Evolutionary conservation across 2,329 filamentous ascomycete genomes (phyloP).

Genomic region (Monosporascus sp.): DNA sequence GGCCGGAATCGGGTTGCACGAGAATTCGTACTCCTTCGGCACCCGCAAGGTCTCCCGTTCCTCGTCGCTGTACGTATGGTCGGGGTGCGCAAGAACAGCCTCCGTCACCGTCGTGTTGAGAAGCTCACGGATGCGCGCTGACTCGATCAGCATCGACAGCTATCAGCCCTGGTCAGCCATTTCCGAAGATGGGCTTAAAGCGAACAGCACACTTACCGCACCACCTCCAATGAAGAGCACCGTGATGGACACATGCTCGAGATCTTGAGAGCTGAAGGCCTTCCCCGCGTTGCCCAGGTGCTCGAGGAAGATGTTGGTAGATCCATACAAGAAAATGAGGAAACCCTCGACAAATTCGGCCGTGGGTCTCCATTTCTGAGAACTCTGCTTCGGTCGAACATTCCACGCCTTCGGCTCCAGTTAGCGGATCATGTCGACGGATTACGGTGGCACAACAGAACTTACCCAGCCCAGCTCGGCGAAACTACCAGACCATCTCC

Average conservation of each 20-base stretch:
- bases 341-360: slow-evolving; percentile 88
- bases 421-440: no score
- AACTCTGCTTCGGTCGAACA: slow-evolving; percentile 55
- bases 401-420: slow-evolving; percentile 66
- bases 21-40: slow-evolving; percentile 66
- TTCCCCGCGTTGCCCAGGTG: slow-evolving; percentile 70
- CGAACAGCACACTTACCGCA: slow-evolving; percentile 51
- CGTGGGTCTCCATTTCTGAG: slow-evolving; percentile 65
- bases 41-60: slow-evolving; percentile 46
- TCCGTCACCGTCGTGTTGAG: slow-evolving; percentile 50
- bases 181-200: not conserved
- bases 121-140: slow-evolving; percentile 59
- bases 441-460: slow-evolving; percentile 6
- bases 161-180: slow-evolving; percentile 11
- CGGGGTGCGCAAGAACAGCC: slow-evolving; percentile 24
- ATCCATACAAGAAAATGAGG: slow-evolving; percentile 85
- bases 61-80: slow-evolving; percentile 35
- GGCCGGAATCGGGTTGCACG: slow-evolving; percentile 83
- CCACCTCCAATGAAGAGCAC: slow-evolving; percentile 92
- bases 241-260: slow-evolving; percentile 91
- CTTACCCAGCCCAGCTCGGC: slow-evolving; percentile 78
- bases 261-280: slow-evolving; percentile 70
- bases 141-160: slow-evolving; percentile 72
- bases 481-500: slow-evolving; percentile 86
- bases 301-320: slow-evolving; percentile 88